Conservation (phyloP, 768 basidiomycete species). For the Serendipita vermifera region DNA sequence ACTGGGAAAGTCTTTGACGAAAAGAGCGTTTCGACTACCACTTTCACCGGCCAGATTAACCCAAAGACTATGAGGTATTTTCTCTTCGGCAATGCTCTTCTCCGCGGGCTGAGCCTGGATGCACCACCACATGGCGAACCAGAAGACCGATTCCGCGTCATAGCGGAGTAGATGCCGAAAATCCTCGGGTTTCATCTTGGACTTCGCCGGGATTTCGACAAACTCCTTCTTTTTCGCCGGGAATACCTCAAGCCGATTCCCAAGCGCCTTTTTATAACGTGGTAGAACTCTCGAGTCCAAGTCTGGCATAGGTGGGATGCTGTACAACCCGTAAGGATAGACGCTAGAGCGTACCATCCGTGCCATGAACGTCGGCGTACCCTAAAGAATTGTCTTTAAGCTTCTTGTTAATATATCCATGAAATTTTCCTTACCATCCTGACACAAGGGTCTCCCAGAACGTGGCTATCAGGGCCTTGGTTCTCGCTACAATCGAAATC, state of each 20-base stretch:
- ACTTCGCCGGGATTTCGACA: background rate
- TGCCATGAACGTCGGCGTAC: background rate
- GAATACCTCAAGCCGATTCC: background rate
- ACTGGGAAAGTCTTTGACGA: background rate
- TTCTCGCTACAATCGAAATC: background rate
- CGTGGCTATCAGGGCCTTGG: background rate
- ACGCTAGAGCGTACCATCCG: background rate
- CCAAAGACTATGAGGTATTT: background rate
- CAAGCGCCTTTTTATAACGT: background rate
- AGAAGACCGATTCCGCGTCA: conserved; percentile 1
- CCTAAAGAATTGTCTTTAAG: no score
- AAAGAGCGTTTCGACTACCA: background rate
- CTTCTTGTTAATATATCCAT: no score
- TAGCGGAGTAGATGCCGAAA: background rate
- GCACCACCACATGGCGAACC: background rate
- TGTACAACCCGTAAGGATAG: background rate
- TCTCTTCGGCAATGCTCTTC: background rate
- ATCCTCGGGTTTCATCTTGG: background rate
- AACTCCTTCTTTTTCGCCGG: background rate
- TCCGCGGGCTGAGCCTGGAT: background rate
- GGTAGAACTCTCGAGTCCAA: background rate
- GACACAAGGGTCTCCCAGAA: no score
- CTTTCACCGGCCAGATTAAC: background rate
- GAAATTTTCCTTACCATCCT: no score
- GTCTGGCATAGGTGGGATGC: background rate